Evolutionary conservation across 1,284 basidiomycete genomes (phyloP), one percentile per base, ranked within the genome.

Genomic region (Thelephora terrestris): DNA sequence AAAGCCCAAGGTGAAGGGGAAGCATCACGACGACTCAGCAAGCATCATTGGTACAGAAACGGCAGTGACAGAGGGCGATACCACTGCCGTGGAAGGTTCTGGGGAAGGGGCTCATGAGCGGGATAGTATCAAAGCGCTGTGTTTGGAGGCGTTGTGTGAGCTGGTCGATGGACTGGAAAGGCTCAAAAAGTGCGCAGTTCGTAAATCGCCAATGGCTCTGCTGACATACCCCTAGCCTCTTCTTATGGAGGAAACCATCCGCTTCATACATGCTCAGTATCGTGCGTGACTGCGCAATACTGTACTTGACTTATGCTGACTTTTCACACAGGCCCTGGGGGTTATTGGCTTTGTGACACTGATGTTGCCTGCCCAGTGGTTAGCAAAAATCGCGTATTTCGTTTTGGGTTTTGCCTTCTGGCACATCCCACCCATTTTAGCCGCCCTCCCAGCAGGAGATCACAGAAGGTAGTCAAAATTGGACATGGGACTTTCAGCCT

Each of bases 101-200:
- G 45, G 53, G 3, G 51, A 57, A n/a, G 64, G 69, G n/a, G 58
- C 50, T 29, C 50, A 67, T 39, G 61, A 69, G 14, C 2, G 73
- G 25, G 38, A 61, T 56, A 71, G 71, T 54, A 42, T 78, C 14
- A 75, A 73, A 56, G 65, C 66, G 9, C 54, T 65, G n/a, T 52
- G 64, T 2, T 56, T 84, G 27, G 58, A 67, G 45, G 32, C 60
- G 9, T 40, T 79, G 47, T 69, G 69, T 44, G 71, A 74, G 43
- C 56, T 78, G 25, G 74, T 75, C 5, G 81, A 85, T 57, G 46
- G 81, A 6, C 76, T 85, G 53, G 85, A 88, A 59, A 70, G 81
- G 34, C 54, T 82, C 36, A 75, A 74, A 62, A 85, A 82, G 83
- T 84, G 56, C n/a, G 73, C 64, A 12, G 23, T 17, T 12, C 10